These are phyloP conservation scores for Fusarium concolor DNA, from an alignment of 2,329 filamentous ascomycete species.

Conservation along the genomic window DNA sequence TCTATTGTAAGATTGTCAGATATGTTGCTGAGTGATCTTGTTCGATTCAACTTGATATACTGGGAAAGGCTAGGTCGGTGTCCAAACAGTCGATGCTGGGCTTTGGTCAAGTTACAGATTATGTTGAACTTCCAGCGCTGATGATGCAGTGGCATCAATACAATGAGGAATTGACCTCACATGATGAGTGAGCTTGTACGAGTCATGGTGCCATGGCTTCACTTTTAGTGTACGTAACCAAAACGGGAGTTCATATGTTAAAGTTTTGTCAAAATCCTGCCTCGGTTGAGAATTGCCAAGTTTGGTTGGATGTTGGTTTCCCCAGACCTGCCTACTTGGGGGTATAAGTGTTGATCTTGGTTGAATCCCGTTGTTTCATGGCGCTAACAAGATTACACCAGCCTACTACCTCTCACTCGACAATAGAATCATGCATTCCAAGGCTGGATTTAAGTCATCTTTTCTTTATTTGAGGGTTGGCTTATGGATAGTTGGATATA, in stretches of 20 bases:
- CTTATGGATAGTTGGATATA: neutral
- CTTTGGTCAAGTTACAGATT: neutral
- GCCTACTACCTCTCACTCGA: neutral
- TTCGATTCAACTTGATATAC: neutral
- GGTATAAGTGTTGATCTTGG: neutral
- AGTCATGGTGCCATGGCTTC: constrained; percentile 18
- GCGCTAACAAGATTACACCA: neutral
- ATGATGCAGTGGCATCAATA: neutral
- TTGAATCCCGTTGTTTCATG: neutral
- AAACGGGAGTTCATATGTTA: neutral
- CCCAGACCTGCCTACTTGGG: constrained; percentile 2
- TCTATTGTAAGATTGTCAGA: neutral
- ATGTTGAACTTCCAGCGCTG: neutral
- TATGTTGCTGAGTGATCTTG: neutral
- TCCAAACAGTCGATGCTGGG: neutral
- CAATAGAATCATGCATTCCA: neutral
- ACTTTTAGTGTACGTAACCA: neutral
- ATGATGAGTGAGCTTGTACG: neutral
- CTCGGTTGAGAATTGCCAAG: constrained; percentile 8
- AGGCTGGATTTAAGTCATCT: neutral
- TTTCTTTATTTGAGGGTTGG: neutral
- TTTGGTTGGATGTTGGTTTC: neutral
- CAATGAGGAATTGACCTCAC: neutral
- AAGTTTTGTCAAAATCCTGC: neutral
- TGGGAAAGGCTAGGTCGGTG: neutral